Base-by-base conservation (phyloP, 305 asterid genomes). In the Ajuga reptans region DNA sequence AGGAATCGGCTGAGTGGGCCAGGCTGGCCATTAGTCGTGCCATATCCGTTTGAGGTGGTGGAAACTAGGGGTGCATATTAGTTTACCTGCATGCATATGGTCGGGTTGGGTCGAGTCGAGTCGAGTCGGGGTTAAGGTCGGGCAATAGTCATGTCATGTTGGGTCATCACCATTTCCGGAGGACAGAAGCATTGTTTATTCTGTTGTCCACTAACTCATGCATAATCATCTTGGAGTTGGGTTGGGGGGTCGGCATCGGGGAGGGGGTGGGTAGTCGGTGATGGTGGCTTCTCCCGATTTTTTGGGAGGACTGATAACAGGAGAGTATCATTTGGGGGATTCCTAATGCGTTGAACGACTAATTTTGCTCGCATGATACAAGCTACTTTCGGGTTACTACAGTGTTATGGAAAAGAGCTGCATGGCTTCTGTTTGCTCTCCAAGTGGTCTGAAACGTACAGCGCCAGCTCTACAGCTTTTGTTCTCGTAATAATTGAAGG, bases 1-100 rank as follows among this genome's bases (percentile, higher is more conserved):
- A 88, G 71, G 98, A 88, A 84, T 90, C 98, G 71, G 97, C 98
- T 6, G 97, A 92, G 85, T 92, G 97, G 98, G 98, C 98, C 43
- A 80, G 88, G 89, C 61, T 88, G 89, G 98, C 98, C 73, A 92
- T 92, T 57, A 75, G 82, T 69, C 97, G 97, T 51, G 98, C 98
- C 66, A 84, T 92, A 75, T 88, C 97, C 69, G 96, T 84, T 78
- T 92, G 87, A 87, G 78, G 76, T 33, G 63, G 59, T 64, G 64
- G 73, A 73, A 71, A 17, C 68, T 72, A 69, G 86, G 83, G 86
- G 83, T 86, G 85, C 77, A 88, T 78, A 81, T 64, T 68, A 50
- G 62, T 57, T 74, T 79, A 81, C 90, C 86, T 88, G 91, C 98
- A 89, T 87, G 91, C 97, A 91, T 86, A 81, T 82, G 90, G 91